Evolutionary conservation across 495 filamentous ascomycete species (phyloP), one percentile per base, ranked within the genome.

Genomic region (Penicillium malachiteum): DNA sequence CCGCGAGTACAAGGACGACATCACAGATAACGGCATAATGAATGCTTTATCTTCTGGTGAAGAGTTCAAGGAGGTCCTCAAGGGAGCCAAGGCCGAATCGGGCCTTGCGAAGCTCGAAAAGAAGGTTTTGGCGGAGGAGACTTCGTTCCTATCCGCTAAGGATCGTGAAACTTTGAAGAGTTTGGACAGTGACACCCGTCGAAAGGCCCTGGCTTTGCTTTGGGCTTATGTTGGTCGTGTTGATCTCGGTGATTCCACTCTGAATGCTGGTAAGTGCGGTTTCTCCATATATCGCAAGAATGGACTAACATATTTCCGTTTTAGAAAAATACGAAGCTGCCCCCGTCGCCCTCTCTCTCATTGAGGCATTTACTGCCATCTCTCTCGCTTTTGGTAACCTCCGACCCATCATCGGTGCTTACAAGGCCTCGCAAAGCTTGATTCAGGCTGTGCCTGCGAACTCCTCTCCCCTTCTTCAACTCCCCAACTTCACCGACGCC

Each of bases 191-290:
- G 86, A 86, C 3, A 79, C 83, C 40, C 83, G 89, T 43, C 80
- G 94, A 59, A 96, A 96, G 77, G 87, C 87, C n/a, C 77, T 97
- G 30, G 89, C 86, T 34, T 79, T 98, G 49, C 75, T 97, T 13
- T 98, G 94, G 94, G 93, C 92, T 42, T 97, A 97, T 68, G 82
- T 97, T 32, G 90, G 89, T 42, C 87, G 94, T 38, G 75, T 96
- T 32, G 89, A 94, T 56, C 69, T 90, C 39, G 84, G 87, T 50
- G 91, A 93, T 64, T 59, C 78, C 30, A 75, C 75, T 21, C 78
- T 96, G 39, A 83, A 94, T 54, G 84, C 84, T 71, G 34, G 34
- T 37, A 13, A 37, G 34, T 37, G 34, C 34, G 34, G 12, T 1
- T 37, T 37, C 12, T 7, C 12, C 34, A 37, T 37, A 9, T 37